phyloP scores from a whole-genome alignment of 2,329 filamentous ascomycete genomes.

The Colletotrichum sp. region DNA sequence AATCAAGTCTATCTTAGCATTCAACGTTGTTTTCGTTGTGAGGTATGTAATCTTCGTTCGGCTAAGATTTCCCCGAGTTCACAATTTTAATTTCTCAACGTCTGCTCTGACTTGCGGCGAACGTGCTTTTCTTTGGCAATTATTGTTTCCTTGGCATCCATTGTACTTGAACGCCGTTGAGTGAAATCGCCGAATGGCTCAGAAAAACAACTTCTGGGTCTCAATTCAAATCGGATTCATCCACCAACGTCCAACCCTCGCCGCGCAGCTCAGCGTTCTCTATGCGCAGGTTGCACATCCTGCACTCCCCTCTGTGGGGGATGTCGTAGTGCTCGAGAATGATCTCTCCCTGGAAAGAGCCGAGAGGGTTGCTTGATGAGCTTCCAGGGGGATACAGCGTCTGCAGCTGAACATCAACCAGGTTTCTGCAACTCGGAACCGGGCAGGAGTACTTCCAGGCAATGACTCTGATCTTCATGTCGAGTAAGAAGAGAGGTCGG shows the following conservation, averaged over 20 bases:
- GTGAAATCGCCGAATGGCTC: neutral
- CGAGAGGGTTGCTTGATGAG: neutral
- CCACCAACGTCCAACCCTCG: neutral
- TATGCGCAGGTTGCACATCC: neutral
- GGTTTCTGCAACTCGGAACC: neutral
- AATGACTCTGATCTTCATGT: neutral
- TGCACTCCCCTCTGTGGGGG: neutral
- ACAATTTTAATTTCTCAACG: neutral
- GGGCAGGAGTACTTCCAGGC: neutral
- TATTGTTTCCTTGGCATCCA: neutral
- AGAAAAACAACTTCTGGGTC: neutral
- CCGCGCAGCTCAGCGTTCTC: neutral
- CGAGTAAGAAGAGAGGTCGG: neutral
- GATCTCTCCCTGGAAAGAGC: neutral
- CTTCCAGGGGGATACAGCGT: neutral
- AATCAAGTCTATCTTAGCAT: neutral
- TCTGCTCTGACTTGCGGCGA: neutral
- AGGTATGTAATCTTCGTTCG: neutral
- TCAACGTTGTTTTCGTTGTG: neutral
- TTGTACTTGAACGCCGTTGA: neutral
- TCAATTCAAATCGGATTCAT: neutral
- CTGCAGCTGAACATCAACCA: neutral
- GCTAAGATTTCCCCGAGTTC: neutral
- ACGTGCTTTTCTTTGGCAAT: neutral
- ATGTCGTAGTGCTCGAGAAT: neutral